Evolutionary conservation across 1,284 basidiomycete genomes (phyloP).

Genomic region (Blastosporella zonata): DNA sequence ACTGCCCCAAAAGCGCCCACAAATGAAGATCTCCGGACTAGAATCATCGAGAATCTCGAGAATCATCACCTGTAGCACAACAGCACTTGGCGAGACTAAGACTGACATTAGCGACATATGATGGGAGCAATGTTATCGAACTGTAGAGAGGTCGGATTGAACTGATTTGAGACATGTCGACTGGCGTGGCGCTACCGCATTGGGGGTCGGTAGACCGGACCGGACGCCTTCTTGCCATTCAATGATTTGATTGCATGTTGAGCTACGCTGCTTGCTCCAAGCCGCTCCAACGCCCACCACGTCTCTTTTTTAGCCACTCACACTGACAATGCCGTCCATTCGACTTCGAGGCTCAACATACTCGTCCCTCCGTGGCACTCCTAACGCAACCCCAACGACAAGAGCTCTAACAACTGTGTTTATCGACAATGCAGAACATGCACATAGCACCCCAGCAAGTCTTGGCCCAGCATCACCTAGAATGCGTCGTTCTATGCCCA

Average conservation of each 20-base stretch:
- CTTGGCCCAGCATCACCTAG: slow-evolving; percentile 8
- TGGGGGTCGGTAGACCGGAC: too few relatives aligned
- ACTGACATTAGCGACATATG: too few relatives aligned
- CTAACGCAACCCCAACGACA: slow-evolving; percentile 14
- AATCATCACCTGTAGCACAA: too few relatives aligned
- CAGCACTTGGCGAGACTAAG: too few relatives aligned
- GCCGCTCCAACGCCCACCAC: background rate
- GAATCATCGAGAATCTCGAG: too few relatives aligned
- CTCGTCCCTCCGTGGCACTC: slow-evolving; percentile 34
- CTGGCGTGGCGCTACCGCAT: too few relatives aligned
- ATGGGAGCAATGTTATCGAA: background rate
- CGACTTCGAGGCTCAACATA: slow-evolving; percentile 47
- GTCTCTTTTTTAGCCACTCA: background rate
- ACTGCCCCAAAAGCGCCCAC: too few relatives aligned
- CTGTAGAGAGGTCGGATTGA: too few relatives aligned
- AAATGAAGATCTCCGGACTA: too few relatives aligned
- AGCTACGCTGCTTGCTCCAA: background rate
- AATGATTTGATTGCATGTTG: background rate
- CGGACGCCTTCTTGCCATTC: too few relatives aligned
- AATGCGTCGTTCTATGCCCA: slow-evolving; percentile 23
- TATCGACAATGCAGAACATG: slow-evolving; percentile 10
- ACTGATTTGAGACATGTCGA: too few relatives aligned
- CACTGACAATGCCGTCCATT: slow-evolving; percentile 50
- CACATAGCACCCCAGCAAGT: background rate
- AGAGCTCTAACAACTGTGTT: slow-evolving; percentile 9